phyloP scores from a whole-genome alignment of 148 eudicot genomes.

The Amaranthus hypochondriacus region DNA sequence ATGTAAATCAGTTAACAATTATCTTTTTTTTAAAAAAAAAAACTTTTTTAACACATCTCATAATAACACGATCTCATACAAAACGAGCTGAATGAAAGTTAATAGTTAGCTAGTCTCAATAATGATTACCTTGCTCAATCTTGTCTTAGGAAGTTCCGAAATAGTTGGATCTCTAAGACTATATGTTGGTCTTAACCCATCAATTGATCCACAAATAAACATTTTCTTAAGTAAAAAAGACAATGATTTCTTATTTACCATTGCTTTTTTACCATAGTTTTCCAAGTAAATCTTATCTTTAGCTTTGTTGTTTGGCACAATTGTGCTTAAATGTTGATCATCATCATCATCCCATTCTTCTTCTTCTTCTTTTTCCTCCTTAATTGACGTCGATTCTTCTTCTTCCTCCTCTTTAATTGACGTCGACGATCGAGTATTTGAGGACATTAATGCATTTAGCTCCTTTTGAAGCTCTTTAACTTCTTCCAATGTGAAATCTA shows the following conservation, averaged over 20 bases:
- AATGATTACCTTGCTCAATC: slow-evolving; percentile 60
- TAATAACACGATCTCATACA: too few relatives aligned
- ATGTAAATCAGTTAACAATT: not conserved
- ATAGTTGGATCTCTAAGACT: slow-evolving; percentile 44
- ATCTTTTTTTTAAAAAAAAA: not conserved
- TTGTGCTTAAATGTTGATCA: slow-evolving; percentile 13
- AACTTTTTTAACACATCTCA: too few relatives aligned
- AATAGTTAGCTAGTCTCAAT: not conserved
- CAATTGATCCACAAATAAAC: slow-evolving; percentile 33
- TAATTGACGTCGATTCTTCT: not conserved
- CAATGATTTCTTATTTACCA: slow-evolving; percentile 50
- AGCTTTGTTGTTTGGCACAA: slow-evolving; percentile 24
- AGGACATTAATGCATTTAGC: slow-evolving; percentile 24
- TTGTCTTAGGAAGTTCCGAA: slow-evolving; percentile 39
- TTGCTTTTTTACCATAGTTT: slow-evolving; percentile 21
- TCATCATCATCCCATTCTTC: slow-evolving; percentile 7
- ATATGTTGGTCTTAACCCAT: slow-evolving; percentile 35
- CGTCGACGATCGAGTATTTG: slow-evolving; percentile 9
- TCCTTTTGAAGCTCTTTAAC: slow-evolving; percentile 40
- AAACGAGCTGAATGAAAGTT: not conserved
- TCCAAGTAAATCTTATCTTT: slow-evolving; percentile 27
- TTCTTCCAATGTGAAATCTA: slow-evolving; percentile 36
- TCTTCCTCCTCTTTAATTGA: not conserved
- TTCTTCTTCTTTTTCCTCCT: slow-evolving; percentile 9
- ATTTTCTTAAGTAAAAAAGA: slow-evolving; percentile 65